phyloP scores from a whole-genome alignment of 2,329 filamentous ascomycete genomes.

The Epichloe bromicola region DNA sequence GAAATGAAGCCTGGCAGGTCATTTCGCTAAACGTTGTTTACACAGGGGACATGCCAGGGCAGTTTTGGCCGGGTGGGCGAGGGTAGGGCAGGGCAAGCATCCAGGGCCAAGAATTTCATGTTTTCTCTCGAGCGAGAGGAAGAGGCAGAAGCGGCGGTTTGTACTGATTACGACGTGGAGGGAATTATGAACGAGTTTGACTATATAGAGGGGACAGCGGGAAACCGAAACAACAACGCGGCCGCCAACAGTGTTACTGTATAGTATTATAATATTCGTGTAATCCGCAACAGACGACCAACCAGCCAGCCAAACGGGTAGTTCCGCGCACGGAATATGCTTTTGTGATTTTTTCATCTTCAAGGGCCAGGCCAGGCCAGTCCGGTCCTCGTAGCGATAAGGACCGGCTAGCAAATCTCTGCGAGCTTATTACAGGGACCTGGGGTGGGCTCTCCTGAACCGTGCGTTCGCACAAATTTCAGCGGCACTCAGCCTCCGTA shows the following conservation, averaged over 20 bases:
- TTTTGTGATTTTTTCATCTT: no score
- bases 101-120: no score
- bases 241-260: no score
- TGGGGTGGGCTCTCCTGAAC: neutral
- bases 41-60: slow-evolving; percentile 9
- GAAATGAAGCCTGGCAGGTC: slow-evolving; percentile 8
- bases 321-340: no score
- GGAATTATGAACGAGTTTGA: no score
- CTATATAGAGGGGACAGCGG: no score
- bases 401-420: neutral
- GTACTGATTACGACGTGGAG: no score
- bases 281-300: no score
- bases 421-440: neutral
- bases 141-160: neutral
- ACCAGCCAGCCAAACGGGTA: no score
- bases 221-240: no score
- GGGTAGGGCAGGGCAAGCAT: neutral
- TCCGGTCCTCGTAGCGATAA: neutral
- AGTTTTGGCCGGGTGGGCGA: neutral
- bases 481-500: neutral
- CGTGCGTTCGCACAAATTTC: neutral
- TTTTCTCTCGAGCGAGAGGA: neutral
- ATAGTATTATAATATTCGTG: no score
- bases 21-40: slow-evolving; percentile 23
- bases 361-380: neutral